Conservation (phyloP, 164 flowering plant species). For the Tetracentron sinense region DNA sequence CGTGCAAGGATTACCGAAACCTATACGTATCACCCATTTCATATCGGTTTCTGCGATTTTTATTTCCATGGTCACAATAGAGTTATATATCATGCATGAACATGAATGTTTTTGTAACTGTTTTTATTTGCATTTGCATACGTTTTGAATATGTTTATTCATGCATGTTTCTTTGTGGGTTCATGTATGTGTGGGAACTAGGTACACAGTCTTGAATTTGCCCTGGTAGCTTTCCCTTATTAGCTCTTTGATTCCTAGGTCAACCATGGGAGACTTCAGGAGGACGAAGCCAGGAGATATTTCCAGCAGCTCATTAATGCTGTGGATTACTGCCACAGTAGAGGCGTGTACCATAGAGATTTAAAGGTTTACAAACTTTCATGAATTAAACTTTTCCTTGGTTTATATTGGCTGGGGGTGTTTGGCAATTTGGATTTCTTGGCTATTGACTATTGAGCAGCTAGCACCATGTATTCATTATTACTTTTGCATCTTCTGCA, state of each 20-base stretch:
- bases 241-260: conserved; percentile 37
- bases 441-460: not conserved
- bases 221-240: conserved; percentile 3
- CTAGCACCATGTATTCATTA: not conserved
- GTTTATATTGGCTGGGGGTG: not conserved
- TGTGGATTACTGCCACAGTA: conserved; percentile 84
- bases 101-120: not conserved
- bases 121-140: not conserved
- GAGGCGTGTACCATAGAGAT: conserved; percentile 89
- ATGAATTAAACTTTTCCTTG: not conserved
- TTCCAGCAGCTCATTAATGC: conserved; percentile 90
- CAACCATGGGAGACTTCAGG: conserved; percentile 62
- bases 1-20: no score
- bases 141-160: not conserved
- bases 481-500: conserved; percentile 22
- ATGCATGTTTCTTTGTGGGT: not conserved
- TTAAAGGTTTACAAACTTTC: conserved; percentile 51
- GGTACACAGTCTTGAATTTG: not conserved
- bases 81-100: no score
- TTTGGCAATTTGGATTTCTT: not conserved
- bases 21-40: no score
- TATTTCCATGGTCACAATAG: not conserved
- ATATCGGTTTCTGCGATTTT: no score
- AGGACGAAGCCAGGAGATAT: conserved; percentile 79
- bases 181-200: not conserved